These are phyloP conservation scores for Cystofilobasidium macerans DNA, from an alignment of 768 basidiomycete genomes.

Conservation along the genomic window DNA sequence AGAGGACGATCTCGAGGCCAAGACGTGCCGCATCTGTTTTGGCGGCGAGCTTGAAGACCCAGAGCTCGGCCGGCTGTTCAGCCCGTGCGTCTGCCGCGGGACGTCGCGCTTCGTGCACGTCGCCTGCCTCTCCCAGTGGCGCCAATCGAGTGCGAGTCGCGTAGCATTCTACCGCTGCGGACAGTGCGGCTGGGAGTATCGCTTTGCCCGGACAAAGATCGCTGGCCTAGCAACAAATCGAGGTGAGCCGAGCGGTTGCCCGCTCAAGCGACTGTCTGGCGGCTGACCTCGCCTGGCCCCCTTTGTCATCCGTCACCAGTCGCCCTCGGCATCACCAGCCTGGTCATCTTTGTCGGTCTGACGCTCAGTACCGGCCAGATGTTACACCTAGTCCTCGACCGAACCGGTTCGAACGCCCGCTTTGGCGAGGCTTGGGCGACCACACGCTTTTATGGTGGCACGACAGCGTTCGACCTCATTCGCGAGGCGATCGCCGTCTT, in stretches of 20 bases:
- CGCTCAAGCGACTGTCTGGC: no score
- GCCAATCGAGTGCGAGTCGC: no score
- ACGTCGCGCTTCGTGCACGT: slow-evolving; percentile 3
- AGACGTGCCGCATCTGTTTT: slow-evolving; percentile 29
- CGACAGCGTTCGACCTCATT: not conserved
- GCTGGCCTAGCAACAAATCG: slow-evolving; percentile 15
- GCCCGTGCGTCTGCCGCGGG: slow-evolving; percentile 13
- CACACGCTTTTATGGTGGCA: slow-evolving; percentile 45
- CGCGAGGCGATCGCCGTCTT: not conserved
- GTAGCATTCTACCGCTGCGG: slow-evolving; percentile 9
- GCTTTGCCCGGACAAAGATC: slow-evolving; percentile 17
- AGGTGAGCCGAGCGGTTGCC: not conserved
- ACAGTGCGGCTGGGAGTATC: slow-evolving; percentile 18
- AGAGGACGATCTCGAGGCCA: not conserved
- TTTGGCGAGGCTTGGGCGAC: not conserved
- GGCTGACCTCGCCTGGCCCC: not conserved
- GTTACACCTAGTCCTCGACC: slow-evolving; percentile 2
- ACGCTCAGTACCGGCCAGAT: slow-evolving; percentile 11
- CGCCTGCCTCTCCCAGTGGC: slow-evolving; percentile 12
- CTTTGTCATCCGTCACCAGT: not conserved
- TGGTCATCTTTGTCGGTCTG: slow-evolving; percentile 6
- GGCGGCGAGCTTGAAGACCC: slow-evolving; percentile 18
- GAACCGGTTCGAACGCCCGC: not conserved
- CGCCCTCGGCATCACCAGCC: not conserved
- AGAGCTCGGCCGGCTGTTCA: slow-evolving; percentile 24